These are phyloP conservation scores for Chytriomyces sp. DNA, from an alignment of 192 early-diverging fungal species.

Conservation along the genomic window DNA sequence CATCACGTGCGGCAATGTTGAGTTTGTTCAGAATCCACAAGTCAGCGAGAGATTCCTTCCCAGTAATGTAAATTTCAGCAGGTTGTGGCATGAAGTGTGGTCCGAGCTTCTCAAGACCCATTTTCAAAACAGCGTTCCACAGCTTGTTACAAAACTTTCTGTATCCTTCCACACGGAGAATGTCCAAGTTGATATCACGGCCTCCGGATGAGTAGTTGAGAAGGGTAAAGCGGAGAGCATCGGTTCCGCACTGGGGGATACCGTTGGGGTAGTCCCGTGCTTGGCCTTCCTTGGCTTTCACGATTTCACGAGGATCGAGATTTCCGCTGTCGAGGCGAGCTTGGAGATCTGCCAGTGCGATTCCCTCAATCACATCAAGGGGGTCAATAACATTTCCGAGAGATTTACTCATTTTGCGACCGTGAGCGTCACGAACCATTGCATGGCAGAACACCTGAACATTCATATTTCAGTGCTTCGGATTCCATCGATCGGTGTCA, in stretches of 20 bases:
- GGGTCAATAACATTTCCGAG: conserved; percentile 99
- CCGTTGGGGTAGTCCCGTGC: conserved; percentile 91
- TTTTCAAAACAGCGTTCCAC: conserved; percentile 93
- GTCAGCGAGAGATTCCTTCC: conserved; percentile 87
- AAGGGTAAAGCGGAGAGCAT: conserved; percentile 68
- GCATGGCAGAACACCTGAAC: conserved; percentile 92
- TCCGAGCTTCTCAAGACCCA: conserved; percentile 96
- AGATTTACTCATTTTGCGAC: conserved; percentile 97
- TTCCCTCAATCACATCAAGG: conserved; percentile 94
- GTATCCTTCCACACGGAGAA: conserved; percentile 96
- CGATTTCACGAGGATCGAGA: conserved; percentile 87
- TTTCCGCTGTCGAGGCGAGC: conserved; percentile 81
- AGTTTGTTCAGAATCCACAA: conserved; percentile 92
- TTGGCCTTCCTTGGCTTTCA: conserved; percentile 85
- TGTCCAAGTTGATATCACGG: conserved; percentile 92
- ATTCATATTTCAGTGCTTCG: too few relatives aligned
- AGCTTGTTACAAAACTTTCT: conserved; percentile 99
- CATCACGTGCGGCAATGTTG: conserved; percentile 78
- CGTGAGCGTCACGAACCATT: conserved; percentile 97
- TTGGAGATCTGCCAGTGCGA: conserved; percentile 78
- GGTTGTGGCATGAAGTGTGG: conserved; percentile 76
- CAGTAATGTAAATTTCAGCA: conserved; percentile 57
- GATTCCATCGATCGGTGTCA: too few relatives aligned
- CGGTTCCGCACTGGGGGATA: conserved; percentile 97
- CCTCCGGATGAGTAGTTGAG: conserved; percentile 62